phyloP scores from a whole-genome alignment of 1,284 basidiomycete species.

The Tilletia walkeri region DNA sequence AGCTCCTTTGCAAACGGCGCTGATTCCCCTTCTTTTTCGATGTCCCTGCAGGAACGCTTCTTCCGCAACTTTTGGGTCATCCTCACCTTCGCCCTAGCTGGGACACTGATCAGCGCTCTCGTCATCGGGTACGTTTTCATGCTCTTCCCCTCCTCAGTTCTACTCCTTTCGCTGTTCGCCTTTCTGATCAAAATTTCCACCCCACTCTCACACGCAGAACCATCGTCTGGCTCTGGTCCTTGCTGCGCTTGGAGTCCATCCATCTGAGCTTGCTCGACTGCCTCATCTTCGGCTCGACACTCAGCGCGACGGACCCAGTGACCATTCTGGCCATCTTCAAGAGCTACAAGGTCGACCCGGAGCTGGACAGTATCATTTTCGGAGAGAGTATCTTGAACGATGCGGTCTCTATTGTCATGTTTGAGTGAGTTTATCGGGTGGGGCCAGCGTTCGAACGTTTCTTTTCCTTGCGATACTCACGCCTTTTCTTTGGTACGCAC shows the following conservation, averaged over 20 bases:
- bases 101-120: conserved; percentile 93
- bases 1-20: too few species aligned
- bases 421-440: conserved; percentile 72
- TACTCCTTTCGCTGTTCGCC: too few species aligned
- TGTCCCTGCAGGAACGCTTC: conserved; percentile 77
- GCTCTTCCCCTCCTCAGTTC: too few species aligned
- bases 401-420: conserved; percentile 99
- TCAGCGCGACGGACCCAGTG: conserved; percentile 96
- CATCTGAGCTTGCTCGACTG: conserved; percentile 66
- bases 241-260: conserved; percentile 66
- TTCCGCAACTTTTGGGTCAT: conserved; percentile 71
- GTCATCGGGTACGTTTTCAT: conserved; percentile 77
- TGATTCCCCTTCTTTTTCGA: too few species aligned
- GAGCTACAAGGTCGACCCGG: conserved; percentile 96
- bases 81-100: conserved; percentile 90
- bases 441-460: neutral
- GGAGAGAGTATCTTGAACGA: conserved; percentile 96
- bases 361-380: conserved; percentile 96
- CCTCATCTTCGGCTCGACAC: conserved; percentile 90
- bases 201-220: conserved; percentile 62
- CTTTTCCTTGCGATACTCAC: neutral
- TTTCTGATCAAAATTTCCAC: neutral
- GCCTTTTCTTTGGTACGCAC: neutral
- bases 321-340: conserved; percentile 99
- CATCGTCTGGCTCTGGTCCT: conserved; percentile 92